Base-by-base conservation (phyloP, 1,284 basidiomycete genomes). In the Heimioporus retisporus region DNA sequence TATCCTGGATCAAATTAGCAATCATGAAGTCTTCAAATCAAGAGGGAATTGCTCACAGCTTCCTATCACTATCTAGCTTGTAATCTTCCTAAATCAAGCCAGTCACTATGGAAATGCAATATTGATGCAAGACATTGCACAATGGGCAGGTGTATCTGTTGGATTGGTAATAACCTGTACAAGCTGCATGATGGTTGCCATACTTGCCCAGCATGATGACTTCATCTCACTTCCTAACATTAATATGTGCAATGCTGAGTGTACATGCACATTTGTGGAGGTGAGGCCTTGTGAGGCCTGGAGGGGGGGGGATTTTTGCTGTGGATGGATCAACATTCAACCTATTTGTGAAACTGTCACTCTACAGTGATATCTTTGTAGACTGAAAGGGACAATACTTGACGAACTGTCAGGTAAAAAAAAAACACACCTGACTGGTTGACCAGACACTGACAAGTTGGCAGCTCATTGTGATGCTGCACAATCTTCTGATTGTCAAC, bases 21-120 rank as follows among this genome's bases (percentile, higher is more conserved):
- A 15, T 1, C 28, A 83, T 60, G 61, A 70, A 13, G 70, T 81
- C 8, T 83, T 83, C 60, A 13, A 55, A 0, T 81, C 75, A 51
- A 61, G 71, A 23, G 78, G 76, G 0, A 74, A 77, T 28, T 69
- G 69, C 51, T 28, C 69, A 8, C 82, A 84, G 60, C 57, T 78
- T 15, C 74, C 77, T 13, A 77, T 84, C 28, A 28, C 28, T 28
- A 28, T 28, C 28, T 5, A 28, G 28, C 28, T 28, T 3, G 5
- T 28, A 5, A 28, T 28, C 28, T 28, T 28, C 28, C 28, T 28
- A 28, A 28, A 28, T 28, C 28, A 28, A 28, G 28, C 28, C 5
- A 5, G 28, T 28, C 28, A 28, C 28, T 28, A 28, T 10, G 16
- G 60, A 4, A 64, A 64, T 19, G 15, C 23, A 2, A 8, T n/a